These are phyloP conservation scores for Cicer judaicum DNA, from an alignment of 306 rosid species.

Conservation along the genomic window DNA sequence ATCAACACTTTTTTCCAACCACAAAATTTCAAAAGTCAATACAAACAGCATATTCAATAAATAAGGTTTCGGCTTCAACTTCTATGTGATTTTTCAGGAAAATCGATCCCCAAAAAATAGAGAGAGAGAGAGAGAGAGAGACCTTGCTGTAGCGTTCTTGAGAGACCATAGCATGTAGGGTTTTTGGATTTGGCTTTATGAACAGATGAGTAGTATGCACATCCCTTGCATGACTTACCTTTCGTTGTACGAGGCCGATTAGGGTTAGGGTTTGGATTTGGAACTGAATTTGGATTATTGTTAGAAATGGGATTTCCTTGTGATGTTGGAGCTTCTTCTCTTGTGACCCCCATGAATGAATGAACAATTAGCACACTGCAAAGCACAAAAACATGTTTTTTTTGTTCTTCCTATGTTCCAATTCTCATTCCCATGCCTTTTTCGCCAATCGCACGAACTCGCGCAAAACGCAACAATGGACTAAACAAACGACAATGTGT, in stretches of 20 bases:
- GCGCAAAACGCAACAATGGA: not conserved
- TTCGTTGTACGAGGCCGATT: slow-evolving; percentile 24
- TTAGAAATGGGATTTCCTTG: not conserved
- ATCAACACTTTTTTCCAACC: slow-evolving; percentile 1
- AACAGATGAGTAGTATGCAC: slow-evolving; percentile 68
- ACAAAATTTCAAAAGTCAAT: not conserved
- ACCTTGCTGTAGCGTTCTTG: slow-evolving; percentile 71
- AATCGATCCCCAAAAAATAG: not conserved
- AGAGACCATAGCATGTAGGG: slow-evolving; percentile 75
- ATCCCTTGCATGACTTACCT: slow-evolving; percentile 82
- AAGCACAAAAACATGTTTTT: not conserved
- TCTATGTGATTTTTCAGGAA: not conserved
- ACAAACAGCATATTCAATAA: not conserved
- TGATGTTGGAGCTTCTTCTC: not conserved
- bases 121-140: not conserved
- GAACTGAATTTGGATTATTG: not conserved
- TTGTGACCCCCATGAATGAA: not conserved
- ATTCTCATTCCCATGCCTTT: no score
- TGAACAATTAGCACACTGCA: not conserved
- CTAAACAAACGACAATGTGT: not conserved
- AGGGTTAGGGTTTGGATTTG: slow-evolving; percentile 34
- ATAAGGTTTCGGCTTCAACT: not conserved
- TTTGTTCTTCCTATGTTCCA: no score
- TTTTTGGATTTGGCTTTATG: slow-evolving; percentile 69
- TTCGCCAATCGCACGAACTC: not conserved